phyloP scores from a whole-genome alignment of 2,329 filamentous ascomycete genomes.

The Fusarium sororula region DNA sequence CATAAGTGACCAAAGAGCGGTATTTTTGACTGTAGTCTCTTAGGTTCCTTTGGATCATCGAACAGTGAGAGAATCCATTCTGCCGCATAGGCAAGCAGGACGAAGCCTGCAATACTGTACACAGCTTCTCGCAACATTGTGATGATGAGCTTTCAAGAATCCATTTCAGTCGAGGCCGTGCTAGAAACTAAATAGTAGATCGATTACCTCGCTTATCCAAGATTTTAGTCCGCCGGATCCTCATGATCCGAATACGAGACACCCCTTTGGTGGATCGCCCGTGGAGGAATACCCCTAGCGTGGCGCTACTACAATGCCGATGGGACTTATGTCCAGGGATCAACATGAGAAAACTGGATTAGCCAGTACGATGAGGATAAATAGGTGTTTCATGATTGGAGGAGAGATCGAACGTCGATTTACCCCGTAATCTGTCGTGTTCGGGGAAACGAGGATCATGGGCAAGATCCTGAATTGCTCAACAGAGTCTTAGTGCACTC shows the following conservation, averaged over 20 bases:
- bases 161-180: rapidly evolving
- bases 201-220: neutral
- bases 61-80: conserved; percentile 29
- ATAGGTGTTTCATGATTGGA: neutral
- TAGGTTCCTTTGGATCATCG: conserved; percentile 33
- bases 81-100: conserved; percentile 22
- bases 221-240: neutral
- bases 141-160: too few species aligned
- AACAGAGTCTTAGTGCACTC: neutral
- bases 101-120: conserved; percentile 10
- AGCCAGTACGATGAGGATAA: neutral
- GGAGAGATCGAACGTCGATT: neutral
- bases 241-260: conserved; percentile 9
- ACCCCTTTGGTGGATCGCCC: conserved; percentile 7
- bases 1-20: conserved; percentile 33
- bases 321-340: neutral
- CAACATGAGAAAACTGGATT: neutral
- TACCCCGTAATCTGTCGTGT: neutral
- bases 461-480: rapidly evolving
- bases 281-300: neutral
- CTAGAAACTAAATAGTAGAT: neutral
- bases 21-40: conserved; percentile 16
- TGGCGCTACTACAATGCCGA: neutral
- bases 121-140: conserved; percentile 30
- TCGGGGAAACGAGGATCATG: neutral